These are phyloP conservation scores for Acanthamoeba castellanii DNA, from an alignment of 208 protist species.

Conservation along the genomic window DNA sequence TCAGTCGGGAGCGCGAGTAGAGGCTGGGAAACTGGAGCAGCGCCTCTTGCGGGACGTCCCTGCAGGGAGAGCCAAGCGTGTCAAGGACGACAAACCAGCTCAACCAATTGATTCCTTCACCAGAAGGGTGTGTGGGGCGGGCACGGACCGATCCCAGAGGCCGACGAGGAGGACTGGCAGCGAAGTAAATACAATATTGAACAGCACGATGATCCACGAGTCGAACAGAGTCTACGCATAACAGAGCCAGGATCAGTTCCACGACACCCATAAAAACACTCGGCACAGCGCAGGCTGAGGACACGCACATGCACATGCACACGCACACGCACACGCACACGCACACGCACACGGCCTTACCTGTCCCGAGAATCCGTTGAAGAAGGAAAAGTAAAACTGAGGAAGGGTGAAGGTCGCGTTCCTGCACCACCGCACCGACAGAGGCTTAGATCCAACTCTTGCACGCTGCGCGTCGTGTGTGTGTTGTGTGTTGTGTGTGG, in stretches of 20 bases:
- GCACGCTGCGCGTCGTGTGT: no score
- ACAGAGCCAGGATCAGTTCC: not conserved
- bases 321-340: not conserved
- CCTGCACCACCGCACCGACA: slow-evolving; percentile 89
- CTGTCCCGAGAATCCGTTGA: slow-evolving; percentile 93
- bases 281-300: no score
- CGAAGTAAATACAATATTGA: slow-evolving; percentile 80
- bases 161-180: slow-evolving; percentile 76
- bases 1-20: slow-evolving; percentile 41
- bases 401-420: slow-evolving; percentile 93
- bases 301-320: no score
- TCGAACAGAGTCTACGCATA: slow-evolving; percentile 78
- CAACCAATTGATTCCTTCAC: not conserved
- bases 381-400: slow-evolving; percentile 93
- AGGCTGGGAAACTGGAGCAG: slow-evolving; percentile 61
- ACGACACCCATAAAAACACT: not conserved
- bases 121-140: not conserved
- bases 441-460: slow-evolving; percentile 93
- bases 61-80: no score
- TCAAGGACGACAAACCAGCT: not conserved
- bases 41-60: slow-evolving; percentile 61
- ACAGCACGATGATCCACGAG: slow-evolving; percentile 68
- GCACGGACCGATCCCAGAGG: slow-evolving; percentile 31
- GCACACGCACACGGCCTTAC: not conserved
- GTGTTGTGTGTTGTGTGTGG: slow-evolving; percentile 94